These are phyloP conservation scores for Talaromyces pinophilus DNA, from an alignment of 2,329 filamentous ascomycete genomes.

Conservation along the genomic window DNA sequence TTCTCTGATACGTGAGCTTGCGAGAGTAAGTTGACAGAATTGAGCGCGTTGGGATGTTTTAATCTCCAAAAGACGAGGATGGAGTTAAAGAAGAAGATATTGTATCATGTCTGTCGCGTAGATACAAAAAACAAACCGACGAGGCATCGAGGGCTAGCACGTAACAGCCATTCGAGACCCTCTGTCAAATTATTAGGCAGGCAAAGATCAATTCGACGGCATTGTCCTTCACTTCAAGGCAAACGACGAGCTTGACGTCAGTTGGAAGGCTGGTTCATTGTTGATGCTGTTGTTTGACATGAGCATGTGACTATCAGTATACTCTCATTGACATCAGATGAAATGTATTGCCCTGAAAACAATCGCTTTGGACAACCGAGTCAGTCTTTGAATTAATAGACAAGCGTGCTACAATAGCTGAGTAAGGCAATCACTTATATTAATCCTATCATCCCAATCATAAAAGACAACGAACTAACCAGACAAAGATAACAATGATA, in stretches of 20 bases:
- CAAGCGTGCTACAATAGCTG: not conserved
- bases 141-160: not conserved
- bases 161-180: not conserved
- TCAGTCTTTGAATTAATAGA: not conserved
- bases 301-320: conserved; percentile 4
- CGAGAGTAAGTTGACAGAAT: not conserved
- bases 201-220: not conserved
- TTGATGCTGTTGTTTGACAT: not conserved
- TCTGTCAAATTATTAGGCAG: not conserved
- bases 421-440: not conserved
- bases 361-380: not conserved
- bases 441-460: not conserved
- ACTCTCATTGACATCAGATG: not conserved
- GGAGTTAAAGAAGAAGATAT: not conserved
- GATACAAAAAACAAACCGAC: not conserved
- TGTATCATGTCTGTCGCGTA: not conserved
- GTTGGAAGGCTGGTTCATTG: not conserved
- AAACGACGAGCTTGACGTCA: not conserved
- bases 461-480: not conserved
- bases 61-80: not conserved
- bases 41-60: not conserved
- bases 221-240: conserved; percentile 9
- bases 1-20: not conserved
- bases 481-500: not conserved
- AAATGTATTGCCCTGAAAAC: not conserved